Evolutionary conservation across 1,284 basidiomycete genomes (phyloP).

Genomic region (Dichomitus squalens): DNA sequence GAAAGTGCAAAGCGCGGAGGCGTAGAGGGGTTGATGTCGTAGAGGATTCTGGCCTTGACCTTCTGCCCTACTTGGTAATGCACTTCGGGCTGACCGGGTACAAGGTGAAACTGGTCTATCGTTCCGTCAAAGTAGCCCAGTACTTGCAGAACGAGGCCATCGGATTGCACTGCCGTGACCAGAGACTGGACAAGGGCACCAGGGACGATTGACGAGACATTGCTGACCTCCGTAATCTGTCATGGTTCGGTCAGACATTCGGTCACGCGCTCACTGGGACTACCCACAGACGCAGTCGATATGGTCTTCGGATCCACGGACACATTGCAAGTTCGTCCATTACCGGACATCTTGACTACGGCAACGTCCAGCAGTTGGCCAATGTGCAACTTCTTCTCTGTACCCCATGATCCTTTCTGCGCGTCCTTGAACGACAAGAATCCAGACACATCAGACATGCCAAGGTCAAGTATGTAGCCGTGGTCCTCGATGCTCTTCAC

Average conservation of each 20-base stretch:
- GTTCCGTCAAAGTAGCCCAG: conserved; percentile 95
- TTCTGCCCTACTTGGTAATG: conserved; percentile 83
- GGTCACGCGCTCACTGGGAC: neutral
- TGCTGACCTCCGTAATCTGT: conserved; percentile 76
- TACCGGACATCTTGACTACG: conserved; percentile 66
- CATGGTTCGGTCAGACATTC: conserved; percentile 3
- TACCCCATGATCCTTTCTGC: conserved; percentile 41
- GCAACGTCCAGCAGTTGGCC: conserved; percentile 71
- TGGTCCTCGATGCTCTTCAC: conserved; percentile 93
- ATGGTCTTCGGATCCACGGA: conserved; percentile 51
- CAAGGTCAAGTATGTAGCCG: conserved; percentile 90
- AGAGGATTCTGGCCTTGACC: conserved; percentile 87
- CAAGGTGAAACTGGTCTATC: conserved; percentile 83
- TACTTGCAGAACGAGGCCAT: conserved; percentile 88
- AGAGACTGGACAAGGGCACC: conserved; percentile 86
- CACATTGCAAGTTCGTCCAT: conserved; percentile 72
- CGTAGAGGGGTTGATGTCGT: conserved; percentile 69
- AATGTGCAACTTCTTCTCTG: conserved; percentile 51
- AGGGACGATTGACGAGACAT: conserved; percentile 83
- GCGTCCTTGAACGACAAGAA: conserved; percentile 79
- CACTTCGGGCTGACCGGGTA: conserved; percentile 48
- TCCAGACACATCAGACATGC: conserved; percentile 73
- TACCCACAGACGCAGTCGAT: conserved; percentile 54
- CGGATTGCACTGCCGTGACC: conserved; percentile 78
- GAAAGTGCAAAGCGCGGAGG: conserved; percentile 85